Percentiles rank a stretch among this genome's conserved stretches.
These are phyloP conservation scores for Pseudogymnoascus sp. DNA, from an alignment of 2,329 filamentous ascomycete genomes.

Conservation along the genomic window DNA sequence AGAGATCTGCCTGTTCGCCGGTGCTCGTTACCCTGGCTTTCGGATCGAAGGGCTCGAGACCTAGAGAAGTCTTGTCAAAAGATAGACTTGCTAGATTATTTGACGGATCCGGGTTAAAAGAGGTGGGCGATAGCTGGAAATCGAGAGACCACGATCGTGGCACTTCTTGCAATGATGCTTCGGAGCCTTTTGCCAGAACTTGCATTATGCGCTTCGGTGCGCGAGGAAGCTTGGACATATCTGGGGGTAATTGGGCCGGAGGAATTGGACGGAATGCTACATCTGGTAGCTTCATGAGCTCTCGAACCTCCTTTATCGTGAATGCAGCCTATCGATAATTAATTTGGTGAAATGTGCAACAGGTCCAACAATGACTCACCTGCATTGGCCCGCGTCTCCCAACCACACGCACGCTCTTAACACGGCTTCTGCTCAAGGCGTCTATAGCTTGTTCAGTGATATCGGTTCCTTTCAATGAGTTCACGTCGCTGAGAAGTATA, in stretches of 20 bases:
- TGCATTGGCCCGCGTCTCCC: conserved; percentile 85
- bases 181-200: conserved; percentile 68
- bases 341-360: background rate
- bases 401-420: conserved; percentile 78
- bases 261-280: conserved; percentile 68
- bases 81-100: conserved; percentile 52
- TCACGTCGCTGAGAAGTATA: conserved; percentile 70
- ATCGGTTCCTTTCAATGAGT: conserved; percentile 71
- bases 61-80: conserved; percentile 56
- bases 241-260: conserved; percentile 55
- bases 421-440: conserved; percentile 59
- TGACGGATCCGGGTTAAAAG: conserved; percentile 41
- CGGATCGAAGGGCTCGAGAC: conserved; percentile 46
- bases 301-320: conserved; percentile 88
- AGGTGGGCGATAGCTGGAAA: conserved; percentile 71
- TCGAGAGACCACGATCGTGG: conserved; percentile 74
- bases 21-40: conserved; percentile 41
- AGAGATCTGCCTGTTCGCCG: conserved; percentile 44
- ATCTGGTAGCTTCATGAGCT: conserved; percentile 68
- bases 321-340: conserved; percentile 63
- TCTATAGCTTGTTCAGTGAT: conserved; percentile 81
- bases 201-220: conserved; percentile 72
- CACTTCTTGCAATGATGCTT: conserved; percentile 36
- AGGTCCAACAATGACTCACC: conserved; percentile 37
- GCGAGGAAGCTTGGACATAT: conserved; percentile 64